These are phyloP conservation scores for Basipetospora chlamydospora DNA, from an alignment of 2,329 filamentous ascomycete species.

Conservation along the genomic window DNA sequence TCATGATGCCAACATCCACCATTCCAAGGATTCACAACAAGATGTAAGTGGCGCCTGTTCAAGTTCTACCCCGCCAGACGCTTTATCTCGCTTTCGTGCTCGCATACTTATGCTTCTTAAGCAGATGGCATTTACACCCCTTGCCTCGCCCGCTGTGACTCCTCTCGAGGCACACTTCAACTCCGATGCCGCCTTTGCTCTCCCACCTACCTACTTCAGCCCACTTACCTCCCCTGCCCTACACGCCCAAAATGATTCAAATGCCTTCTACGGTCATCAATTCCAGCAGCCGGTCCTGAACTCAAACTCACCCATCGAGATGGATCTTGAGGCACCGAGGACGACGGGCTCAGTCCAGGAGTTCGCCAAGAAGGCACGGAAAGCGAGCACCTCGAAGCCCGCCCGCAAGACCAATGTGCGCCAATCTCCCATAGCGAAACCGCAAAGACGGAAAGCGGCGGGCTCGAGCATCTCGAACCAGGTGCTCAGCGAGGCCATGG, in stretches of 20 bases:
- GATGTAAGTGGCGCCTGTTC: conserved; percentile 40
- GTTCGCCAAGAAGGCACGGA: conserved; percentile 35
- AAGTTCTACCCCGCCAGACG: background rate
- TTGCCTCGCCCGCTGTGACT: conserved; percentile 74
- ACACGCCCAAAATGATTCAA: conserved; percentile 50
- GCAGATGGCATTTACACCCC: conserved; percentile 62
- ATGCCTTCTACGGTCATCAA: conserved; percentile 26
- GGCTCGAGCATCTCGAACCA: conserved; percentile 43
- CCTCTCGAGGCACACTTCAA: conserved; percentile 60
- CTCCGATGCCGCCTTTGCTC: conserved; percentile 41
- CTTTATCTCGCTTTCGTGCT: conserved; percentile 5
- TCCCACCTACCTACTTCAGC: conserved; percentile 65
- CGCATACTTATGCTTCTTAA: background rate
- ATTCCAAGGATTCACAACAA: conserved; percentile 54
- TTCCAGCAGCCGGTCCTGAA: conserved; percentile 24
- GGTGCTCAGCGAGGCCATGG: conserved; percentile 37
- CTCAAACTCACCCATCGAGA: conserved; percentile 41
- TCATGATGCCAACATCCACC: conserved; percentile 49
- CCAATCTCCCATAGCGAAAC: conserved; percentile 60
- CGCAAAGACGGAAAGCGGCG: conserved; percentile 39
- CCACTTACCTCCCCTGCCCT: conserved; percentile 70
- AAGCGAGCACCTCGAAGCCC: conserved; percentile 36
- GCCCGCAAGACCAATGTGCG: conserved; percentile 39
- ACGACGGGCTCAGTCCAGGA: conserved; percentile 24
- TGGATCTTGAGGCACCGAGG: conserved; percentile 33